Base-by-base conservation (phyloP, 352 stramenopile species). In the Pythium chondricola region DNA sequence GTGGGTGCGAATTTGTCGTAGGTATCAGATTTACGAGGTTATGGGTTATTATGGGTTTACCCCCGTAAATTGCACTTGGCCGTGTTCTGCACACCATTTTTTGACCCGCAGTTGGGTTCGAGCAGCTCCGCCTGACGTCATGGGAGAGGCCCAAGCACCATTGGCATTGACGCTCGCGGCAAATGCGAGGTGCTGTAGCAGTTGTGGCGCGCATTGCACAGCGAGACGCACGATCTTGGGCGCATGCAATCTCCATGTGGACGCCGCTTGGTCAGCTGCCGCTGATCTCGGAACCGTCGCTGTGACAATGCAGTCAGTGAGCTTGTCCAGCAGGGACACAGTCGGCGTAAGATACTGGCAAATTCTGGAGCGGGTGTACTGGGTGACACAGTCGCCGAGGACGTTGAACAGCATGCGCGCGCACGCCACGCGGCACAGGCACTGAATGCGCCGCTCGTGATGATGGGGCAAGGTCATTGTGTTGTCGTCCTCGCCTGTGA, bases 381-480 rank as follows among this genome's bases (percentile, higher is more conserved):
- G 13, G 4, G 41, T 17, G 14, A 18, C n/a, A 39, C 40, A 36
- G 40, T 17, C 25, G 2, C 7, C 22, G 52, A 61, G 38, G 43
- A 60, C 43, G 52, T 33, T 43, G 38, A 22, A 51, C 18, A 61
- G 32, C 30, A 37, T 6, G 20, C 44, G 52, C 18, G 49, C 52
- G 39, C 52, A 61, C 44, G 44, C 44, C 25, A 61, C 45, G 37
- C 52, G 52, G 39, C 55, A 63, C 42, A 63, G 44, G 14, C 38
- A 39, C 1, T 40, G 26, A 27, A 43, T 30, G 14, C 53, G 42
- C 6, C 25, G 6, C 7, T 21, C 16, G 21, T 18, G 8, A 21
- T 14, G 14, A 30, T 6, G 6, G 33, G 38, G 9, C n/a, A 11
- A 6, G 6, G 38, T 13, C 20, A 37, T 35, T 30, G 22, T 24